Percentiles rank a stretch among this genome's conserved stretches.
phyloP scores from a whole-genome alignment of 2,329 filamentous ascomycete species.

The Xylariaceae sp. region DNA sequence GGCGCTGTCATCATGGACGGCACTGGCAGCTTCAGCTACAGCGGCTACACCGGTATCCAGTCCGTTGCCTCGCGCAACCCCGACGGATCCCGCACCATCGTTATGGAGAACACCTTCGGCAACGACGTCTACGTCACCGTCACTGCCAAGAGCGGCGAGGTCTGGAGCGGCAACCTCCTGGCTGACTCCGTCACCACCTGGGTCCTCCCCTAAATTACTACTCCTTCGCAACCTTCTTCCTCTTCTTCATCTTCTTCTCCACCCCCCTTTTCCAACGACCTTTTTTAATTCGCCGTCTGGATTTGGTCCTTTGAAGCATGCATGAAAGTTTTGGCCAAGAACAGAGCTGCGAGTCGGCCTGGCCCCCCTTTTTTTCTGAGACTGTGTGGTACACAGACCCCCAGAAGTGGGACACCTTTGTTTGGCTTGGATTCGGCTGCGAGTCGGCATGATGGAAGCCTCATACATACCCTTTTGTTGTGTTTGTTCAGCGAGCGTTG shows the following conservation, averaged over 20 bases:
- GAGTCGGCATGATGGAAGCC: no score
- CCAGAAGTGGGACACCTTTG: no score
- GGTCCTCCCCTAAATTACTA: conserved; percentile 40
- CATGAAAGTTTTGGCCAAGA: no score
- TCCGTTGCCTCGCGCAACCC: conserved; percentile 44
- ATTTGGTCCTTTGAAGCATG: no score
- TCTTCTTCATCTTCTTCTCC: not conserved
- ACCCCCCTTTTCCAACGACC: not conserved
- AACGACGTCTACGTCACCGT: conserved; percentile 42
- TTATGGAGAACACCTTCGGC: conserved; percentile 43
- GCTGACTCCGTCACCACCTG: conserved; percentile 36
- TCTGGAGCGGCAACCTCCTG: conserved; percentile 37
- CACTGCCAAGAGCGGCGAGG: conserved; percentile 31
- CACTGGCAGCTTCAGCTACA: conserved; percentile 41
- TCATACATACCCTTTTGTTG: no score
- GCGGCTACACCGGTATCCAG: conserved; percentile 37
- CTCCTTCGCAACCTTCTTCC: not conserved
- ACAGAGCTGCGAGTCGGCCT: no score
- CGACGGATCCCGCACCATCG: conserved; percentile 41
- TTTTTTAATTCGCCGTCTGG: no score
- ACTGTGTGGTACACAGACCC: no score
- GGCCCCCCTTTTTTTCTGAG: no score
- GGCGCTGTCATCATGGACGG: conserved; percentile 40
- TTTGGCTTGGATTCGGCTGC: no score
- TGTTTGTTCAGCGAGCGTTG: no score